These are phyloP conservation scores for Sequoiadendron giganteum DNA, from an alignment of 75 land plant genomes.

Conservation along the genomic window DNA sequence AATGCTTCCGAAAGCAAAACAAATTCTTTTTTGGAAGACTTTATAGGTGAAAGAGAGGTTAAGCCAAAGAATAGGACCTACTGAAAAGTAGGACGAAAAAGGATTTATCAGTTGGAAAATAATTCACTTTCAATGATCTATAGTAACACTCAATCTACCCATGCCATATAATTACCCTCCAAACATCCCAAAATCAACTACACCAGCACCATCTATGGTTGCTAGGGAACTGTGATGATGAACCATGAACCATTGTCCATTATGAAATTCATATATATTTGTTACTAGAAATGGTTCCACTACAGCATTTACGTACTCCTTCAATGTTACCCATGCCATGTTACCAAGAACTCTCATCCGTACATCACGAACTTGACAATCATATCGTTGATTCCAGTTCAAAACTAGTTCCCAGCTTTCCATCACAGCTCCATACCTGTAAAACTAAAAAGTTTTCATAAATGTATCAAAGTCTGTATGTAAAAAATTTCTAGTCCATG, in stretches of 20 bases:
- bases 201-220: constrained; percentile 41
- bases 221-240: constrained; percentile 67
- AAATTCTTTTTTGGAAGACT: neutral
- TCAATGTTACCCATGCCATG: constrained; percentile 90
- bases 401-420: constrained; percentile 75
- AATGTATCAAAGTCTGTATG: constrained; percentile 13
- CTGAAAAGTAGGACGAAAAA: neutral
- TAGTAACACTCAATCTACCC: neutral
- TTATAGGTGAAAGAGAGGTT: neutral
- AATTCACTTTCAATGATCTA: neutral
- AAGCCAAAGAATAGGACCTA: neutral
- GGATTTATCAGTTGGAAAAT: constrained; percentile 3
- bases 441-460: neutral
- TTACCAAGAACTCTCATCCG: constrained; percentile 59
- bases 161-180: neutral
- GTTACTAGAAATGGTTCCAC: constrained; percentile 61
- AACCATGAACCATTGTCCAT: constrained; percentile 81
- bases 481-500: neutral
- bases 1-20: neutral
- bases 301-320: constrained; percentile 62
- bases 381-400: constrained; percentile 55
- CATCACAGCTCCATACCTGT: constrained; percentile 74
- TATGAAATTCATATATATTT: constrained; percentile 78
- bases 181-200: constrained; percentile 14
- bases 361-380: constrained; percentile 66